Percentiles rank a stretch among this genome's conserved stretches.
These are phyloP conservation scores for Cryphonectria japonica DNA, from an alignment of 2,329 filamentous ascomycete species.

Conservation along the genomic window DNA sequence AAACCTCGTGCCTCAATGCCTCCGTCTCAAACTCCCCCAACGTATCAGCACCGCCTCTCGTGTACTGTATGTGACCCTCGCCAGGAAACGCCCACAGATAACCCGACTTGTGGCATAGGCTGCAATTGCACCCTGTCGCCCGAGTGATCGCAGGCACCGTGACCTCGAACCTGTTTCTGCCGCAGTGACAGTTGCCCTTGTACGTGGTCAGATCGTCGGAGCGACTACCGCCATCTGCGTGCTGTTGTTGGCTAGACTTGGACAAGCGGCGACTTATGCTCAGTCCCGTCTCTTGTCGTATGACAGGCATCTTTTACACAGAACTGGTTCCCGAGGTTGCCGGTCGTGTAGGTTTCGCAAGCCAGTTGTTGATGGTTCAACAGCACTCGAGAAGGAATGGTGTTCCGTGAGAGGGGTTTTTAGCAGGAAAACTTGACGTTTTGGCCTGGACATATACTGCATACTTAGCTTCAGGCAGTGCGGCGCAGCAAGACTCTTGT, in stretches of 20 bases:
- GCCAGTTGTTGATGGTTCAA: not conserved
- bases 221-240: not conserved
- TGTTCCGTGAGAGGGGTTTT: too few species aligned
- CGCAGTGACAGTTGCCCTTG: constrained; percentile 39
- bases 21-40: constrained; percentile 23
- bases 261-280: constrained; percentile 12
- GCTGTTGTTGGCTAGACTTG: not conserved
- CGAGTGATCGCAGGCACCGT: constrained; percentile 24
- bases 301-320: constrained; percentile 15
- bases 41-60: constrained; percentile 19
- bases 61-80: constrained; percentile 19
- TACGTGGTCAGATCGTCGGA: constrained; percentile 5
- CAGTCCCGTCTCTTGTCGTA: constrained; percentile 23
- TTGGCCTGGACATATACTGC: too few species aligned
- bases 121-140: constrained; percentile 34
- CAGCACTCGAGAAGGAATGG: not conserved
- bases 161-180: constrained; percentile 36
- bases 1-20: constrained; percentile 33
- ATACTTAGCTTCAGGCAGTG: not conserved
- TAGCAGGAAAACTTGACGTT: not conserved
- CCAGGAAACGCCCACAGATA: constrained; percentile 36
- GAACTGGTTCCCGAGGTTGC: not conserved
- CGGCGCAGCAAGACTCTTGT: not conserved
- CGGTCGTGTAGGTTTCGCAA: not conserved
- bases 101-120: constrained; percentile 38